Evolutionary conservation across 2,329 filamentous ascomycete species (phyloP).

Genomic region (Ophiosphaerella korrae): DNA sequence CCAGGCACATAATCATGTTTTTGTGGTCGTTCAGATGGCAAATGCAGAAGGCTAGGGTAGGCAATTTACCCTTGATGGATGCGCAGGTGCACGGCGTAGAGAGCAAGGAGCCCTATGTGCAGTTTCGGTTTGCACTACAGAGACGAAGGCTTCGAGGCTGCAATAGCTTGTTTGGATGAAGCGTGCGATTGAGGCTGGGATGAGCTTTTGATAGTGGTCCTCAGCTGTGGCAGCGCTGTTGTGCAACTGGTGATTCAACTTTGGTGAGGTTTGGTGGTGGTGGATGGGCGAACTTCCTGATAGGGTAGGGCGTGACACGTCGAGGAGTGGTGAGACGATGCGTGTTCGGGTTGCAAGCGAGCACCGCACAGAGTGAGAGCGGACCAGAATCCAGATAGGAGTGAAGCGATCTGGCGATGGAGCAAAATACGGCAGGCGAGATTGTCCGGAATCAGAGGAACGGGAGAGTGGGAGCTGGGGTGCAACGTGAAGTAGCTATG

Average conservation of each 20-base stretch:
- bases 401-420: background rate
- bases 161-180: background rate
- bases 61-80: conserved; percentile 22
- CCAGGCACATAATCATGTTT: conserved; percentile 45
- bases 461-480: conserved; percentile 8
- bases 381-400: conserved; percentile 1
- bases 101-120: conserved; percentile 7
- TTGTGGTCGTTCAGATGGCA: conserved; percentile 22
- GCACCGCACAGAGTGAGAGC: conserved; percentile 2
- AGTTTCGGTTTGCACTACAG: no score
- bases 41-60: conserved; percentile 24
- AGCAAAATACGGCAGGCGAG: background rate
- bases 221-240: conserved; percentile 15
- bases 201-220: conserved; percentile 9
- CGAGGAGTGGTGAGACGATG: conserved; percentile 40
- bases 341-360: conserved; percentile 34
- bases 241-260: conserved; percentile 8
- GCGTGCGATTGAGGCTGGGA: background rate
- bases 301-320: conserved; percentile 32
- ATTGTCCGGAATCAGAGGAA: conserved; percentile 16
- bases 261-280: conserved; percentile 7
- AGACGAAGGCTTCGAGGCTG: no score
- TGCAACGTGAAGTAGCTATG: conserved; percentile 21
- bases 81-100: conserved; percentile 29
- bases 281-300: conserved; percentile 13